Percentiles rank a stretch among this genome's conserved stretches.
phyloP scores from a whole-genome alignment of 345 rosid genomes.

The Punica granatum region DNA sequence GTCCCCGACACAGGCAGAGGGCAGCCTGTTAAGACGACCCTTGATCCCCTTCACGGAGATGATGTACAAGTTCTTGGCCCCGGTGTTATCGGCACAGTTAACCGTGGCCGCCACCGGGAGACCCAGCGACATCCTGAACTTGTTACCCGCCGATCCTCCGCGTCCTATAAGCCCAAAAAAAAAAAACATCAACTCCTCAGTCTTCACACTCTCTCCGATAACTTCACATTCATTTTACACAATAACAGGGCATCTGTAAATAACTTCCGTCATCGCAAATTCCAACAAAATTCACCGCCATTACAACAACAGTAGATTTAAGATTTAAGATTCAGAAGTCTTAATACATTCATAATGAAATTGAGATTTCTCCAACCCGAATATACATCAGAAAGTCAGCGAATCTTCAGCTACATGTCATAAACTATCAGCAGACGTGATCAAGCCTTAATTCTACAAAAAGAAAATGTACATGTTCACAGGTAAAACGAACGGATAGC shows the following conservation, averaged over 20 bases:
- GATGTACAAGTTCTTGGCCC: too few relatives aligned
- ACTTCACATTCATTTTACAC: neutral
- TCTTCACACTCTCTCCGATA: neutral
- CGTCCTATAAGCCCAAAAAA: slow-evolving; percentile 26
- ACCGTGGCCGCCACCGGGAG: slow-evolving; percentile 69
- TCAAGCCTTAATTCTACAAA: neutral
- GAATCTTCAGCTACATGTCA: neutral
- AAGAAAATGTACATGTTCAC: neutral
- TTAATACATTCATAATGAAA: neutral
- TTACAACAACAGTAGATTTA: neutral
- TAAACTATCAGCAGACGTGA: neutral
- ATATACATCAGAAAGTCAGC: neutral
- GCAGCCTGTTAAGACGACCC: too few relatives aligned
- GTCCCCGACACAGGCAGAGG: too few relatives aligned
- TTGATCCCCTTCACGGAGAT: too few relatives aligned
- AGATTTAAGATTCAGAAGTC: neutral
- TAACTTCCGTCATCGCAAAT: neutral
- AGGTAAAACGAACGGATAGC: too few relatives aligned
- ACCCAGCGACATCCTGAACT: slow-evolving; percentile 82
- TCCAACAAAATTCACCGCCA: too few relatives aligned
- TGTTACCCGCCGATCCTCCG: slow-evolving; percentile 72
- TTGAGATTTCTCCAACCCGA: neutral
- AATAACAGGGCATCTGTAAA: neutral
- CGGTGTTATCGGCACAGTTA: slow-evolving; percentile 70
- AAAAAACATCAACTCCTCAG: neutral